phyloP scores from a whole-genome alignment of 2,329 filamentous ascomycete genomes.

The Alternaria triticimaculans region DNA sequence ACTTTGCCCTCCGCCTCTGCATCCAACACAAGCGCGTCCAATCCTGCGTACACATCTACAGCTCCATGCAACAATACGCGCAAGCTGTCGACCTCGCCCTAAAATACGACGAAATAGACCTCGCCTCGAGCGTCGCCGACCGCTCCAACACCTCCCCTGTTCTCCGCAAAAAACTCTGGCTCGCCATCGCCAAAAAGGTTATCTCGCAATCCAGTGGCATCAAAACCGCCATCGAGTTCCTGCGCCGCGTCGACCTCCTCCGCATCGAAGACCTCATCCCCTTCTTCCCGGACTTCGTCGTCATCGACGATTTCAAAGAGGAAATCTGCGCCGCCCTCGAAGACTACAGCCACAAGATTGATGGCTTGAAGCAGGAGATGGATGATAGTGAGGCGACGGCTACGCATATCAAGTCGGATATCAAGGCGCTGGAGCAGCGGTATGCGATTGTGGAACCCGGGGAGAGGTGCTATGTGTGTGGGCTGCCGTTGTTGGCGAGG shows the following conservation, averaged over 20 bases:
- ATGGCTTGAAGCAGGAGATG: conserved; percentile 89
- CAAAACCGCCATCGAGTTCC: conserved; percentile 85
- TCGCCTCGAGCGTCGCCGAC: conserved; percentile 89
- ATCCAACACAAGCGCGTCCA: conserved; percentile 93
- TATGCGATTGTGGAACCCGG: conserved; percentile 97
- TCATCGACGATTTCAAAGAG: conserved; percentile 99
- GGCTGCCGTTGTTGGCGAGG: conserved; percentile 81
- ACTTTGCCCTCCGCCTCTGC: conserved; percentile 93
- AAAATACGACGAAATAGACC: conserved; percentile 85
- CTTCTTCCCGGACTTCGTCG: conserved; percentile 97
- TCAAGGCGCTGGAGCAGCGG: conserved; percentile 80
- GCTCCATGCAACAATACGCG: conserved; percentile 91
- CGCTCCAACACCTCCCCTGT: conserved; percentile 77
- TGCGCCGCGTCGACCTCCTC: conserved; percentile 88
- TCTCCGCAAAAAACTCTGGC: conserved; percentile 92
- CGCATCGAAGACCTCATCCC: conserved; percentile 97
- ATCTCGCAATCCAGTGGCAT: conserved; percentile 87
- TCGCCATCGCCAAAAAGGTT: conserved; percentile 92
- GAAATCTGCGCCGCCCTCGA: conserved; percentile 95
- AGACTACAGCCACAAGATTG: conserved; percentile 91
- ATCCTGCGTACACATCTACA: conserved; percentile 97
- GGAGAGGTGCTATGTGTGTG: conserved; percentile 90
- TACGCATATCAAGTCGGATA: conserved; percentile 87
- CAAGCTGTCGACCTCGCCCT: conserved; percentile 93
- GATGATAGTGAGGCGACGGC: conserved; percentile 90